A percentile compares a stretch with the other conserved stretches of the same genome.
phyloP scores from a whole-genome alignment of 345 rosid genomes.

The Trapa bicornis region DNA sequence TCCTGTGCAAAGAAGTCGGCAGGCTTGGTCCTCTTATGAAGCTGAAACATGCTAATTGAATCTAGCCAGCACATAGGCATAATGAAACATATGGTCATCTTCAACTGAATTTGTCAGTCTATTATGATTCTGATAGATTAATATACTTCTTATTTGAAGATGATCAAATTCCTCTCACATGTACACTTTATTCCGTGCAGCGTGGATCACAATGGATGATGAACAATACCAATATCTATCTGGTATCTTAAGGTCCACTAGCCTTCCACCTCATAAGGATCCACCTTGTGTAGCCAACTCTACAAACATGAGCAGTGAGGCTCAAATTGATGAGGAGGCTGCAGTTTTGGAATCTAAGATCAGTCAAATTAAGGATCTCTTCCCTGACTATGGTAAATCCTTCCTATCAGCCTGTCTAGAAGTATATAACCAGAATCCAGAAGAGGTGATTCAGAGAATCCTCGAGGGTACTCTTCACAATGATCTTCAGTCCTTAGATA shows the following conservation, averaged over 20 bases:
- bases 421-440: conserved; percentile 79
- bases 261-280: conserved; percentile 18
- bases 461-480: conserved; percentile 84
- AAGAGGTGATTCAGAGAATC: conserved; percentile 90
- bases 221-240: conserved; percentile 77
- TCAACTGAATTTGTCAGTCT: background rate
- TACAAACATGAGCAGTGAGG: conserved; percentile 15
- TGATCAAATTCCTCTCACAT: background rate
- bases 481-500: conserved; percentile 55
- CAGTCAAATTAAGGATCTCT: conserved; percentile 83
- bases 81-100: background rate
- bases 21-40: too few relatives aligned
- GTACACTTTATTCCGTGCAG: conserved; percentile 25
- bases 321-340: conserved; percentile 49
- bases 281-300: conserved; percentile 19
- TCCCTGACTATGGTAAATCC: conserved; percentile 80
- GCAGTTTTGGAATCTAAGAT: conserved; percentile 71
- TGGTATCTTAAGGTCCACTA: conserved; percentile 37
- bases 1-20: too few relatives aligned
- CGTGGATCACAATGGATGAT: conserved; percentile 72
- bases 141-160: background rate
- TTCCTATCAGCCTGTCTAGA: conserved; percentile 78
- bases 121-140: background rate
- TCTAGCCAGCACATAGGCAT: too few relatives aligned
- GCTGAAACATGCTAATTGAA: too few relatives aligned